Evolutionary conservation across 192 early-diverging fungal genomes (phyloP).

Genomic region (Dissophora globulifera): DNA sequence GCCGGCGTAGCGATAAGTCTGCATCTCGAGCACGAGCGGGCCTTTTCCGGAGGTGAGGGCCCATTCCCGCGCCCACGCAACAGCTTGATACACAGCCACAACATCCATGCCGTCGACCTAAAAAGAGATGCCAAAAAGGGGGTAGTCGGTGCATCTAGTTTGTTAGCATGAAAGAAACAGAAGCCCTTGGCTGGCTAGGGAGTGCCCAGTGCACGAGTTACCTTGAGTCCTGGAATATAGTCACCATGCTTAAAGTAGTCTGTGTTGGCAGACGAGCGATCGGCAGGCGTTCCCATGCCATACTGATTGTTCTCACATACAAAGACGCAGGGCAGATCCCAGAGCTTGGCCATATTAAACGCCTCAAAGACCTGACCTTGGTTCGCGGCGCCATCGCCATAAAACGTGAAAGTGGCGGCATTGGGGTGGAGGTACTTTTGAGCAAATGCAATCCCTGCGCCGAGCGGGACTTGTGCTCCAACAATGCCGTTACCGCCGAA

Average conservation of each 20-base stretch:
- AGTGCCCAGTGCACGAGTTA: too few species aligned
- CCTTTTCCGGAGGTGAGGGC: slow-evolving; percentile 74
- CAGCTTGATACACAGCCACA: slow-evolving; percentile 85
- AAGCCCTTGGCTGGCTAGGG: too few species aligned
- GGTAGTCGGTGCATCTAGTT: not conserved
- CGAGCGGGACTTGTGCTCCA: slow-evolving; percentile 87
- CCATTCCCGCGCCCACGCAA: slow-evolving; percentile 83
- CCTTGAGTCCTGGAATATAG: slow-evolving; percentile 94
- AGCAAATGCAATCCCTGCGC: slow-evolving; percentile 86
- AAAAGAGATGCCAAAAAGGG: not conserved
- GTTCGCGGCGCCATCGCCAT: slow-evolving; percentile 97
- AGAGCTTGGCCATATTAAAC: slow-evolving; percentile 98
- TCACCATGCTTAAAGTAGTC: slow-evolving; percentile 94
- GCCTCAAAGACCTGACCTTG: slow-evolving; percentile 99
- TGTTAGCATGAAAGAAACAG: too few species aligned
- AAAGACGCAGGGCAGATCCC: slow-evolving; percentile 91
- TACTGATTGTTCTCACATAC: slow-evolving; percentile 99
- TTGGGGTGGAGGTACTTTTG: slow-evolving; percentile 86
- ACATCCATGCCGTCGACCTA: slow-evolving; percentile 89
- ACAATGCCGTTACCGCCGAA: slow-evolving; percentile 99
- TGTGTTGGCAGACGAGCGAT: slow-evolving; percentile 86
- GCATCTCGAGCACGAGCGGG: slow-evolving; percentile 91
- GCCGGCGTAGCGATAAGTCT: slow-evolving; percentile 97
- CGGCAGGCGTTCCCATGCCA: slow-evolving; percentile 96
- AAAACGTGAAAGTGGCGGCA: slow-evolving; percentile 88